Base-by-base conservation (phyloP, 768 basidiomycete genomes). In the Kwoniella europaea region DNA sequence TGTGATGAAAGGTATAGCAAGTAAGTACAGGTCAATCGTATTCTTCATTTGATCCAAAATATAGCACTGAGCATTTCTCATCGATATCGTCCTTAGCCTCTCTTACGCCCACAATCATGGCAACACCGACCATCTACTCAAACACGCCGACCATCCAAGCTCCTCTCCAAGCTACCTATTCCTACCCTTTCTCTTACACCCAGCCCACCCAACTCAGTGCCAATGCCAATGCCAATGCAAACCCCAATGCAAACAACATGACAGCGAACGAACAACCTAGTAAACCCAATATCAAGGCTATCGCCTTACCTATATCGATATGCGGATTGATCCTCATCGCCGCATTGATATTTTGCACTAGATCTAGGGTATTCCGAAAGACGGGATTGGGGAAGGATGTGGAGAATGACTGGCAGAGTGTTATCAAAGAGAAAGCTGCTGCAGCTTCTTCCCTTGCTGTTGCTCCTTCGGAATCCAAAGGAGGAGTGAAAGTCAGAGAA, bases 251-350 rank as follows among this genome's bases (percentile, higher is more conserved):
- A 50, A n/a, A 61, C 46, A 60, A 35, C 22, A 20, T 24, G 22
- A 35, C 35, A 6, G 35, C 35, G 35, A 35, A 35, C 56, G 54
- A 60, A 13, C 35, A 46, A 16, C 22, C 71, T 29, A 61, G 63
- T 24, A 65, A 60, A 53, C 68, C 72, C 10, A 22, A 57, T 53
- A 63, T 59, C 6, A 63, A 54, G 27, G 74, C 71, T n/a, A 75
- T 75, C 43, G 74, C 71, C 16, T 62, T 75, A 10, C 74, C 74
- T 5, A 54, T 75, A 9, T 63, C 71, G 4, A 35, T 75, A 2
- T 72, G 70, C 42, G 74, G 74, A 7, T 35, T 72, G 35, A 75
- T 75, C 27, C 61, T 60, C 4, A 41, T 75, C 16, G 29, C 55
- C 22, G 67, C 70, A 12, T 29, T 75, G 57, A 63, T 75, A 1